These are phyloP conservation scores for Viola odorata DNA, from an alignment of 345 rosid species.

Conservation along the genomic window DNA sequence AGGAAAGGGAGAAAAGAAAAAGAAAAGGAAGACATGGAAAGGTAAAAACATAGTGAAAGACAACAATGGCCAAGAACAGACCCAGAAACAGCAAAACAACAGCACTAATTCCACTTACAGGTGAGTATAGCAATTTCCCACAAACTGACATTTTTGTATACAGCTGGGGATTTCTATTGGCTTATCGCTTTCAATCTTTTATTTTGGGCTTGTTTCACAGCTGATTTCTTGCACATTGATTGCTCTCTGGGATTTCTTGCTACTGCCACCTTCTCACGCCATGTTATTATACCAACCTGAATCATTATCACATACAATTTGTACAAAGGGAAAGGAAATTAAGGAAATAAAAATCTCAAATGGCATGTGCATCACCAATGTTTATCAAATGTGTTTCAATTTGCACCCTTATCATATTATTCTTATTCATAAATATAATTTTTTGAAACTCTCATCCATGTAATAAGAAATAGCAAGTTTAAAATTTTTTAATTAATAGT, in stretches of 20 bases:
- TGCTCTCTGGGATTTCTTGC: conserved; percentile 6
- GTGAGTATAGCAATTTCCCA: conserved; percentile 11
- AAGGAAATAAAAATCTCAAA: too few species aligned
- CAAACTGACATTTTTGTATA: conserved; percentile 21
- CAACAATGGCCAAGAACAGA: conserved; percentile 9
- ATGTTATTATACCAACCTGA: too few species aligned
- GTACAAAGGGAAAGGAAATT: too few species aligned
- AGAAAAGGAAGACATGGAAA: background rate
- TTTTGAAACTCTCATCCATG: too few species aligned
- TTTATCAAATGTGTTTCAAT: too few species aligned
- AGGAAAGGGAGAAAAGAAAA: background rate
- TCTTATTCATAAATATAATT: too few species aligned
- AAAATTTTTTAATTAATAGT: too few species aligned
- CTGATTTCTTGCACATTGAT: background rate
- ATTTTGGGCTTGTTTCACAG: background rate
- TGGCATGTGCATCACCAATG: too few species aligned
- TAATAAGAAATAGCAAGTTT: too few species aligned
- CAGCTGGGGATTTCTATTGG: conserved; percentile 20
- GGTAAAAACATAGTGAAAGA: background rate
- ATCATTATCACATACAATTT: too few species aligned
- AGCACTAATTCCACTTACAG: conserved; percentile 8
- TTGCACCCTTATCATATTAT: too few species aligned
- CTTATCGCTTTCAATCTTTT: conserved; percentile 17
- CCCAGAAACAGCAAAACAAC: conserved; percentile 22
- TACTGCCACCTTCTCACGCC: too few species aligned